phyloP scores from a whole-genome alignment of 441 rosid genomes.

The Croton setiger region DNA sequence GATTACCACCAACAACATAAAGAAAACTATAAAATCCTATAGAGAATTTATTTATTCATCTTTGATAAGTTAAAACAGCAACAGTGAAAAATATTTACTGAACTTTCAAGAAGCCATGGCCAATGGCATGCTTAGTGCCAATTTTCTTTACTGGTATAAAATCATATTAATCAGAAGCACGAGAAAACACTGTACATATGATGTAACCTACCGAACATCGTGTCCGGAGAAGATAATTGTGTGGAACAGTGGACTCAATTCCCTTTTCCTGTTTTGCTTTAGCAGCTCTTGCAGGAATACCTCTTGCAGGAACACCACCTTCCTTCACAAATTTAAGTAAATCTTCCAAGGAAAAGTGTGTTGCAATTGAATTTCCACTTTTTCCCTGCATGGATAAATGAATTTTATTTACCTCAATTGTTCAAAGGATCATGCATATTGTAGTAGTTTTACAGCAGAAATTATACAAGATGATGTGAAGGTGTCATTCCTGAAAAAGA shows the following conservation, averaged over 20 bases:
- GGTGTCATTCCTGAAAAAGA: neutral
- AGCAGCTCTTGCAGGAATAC: conserved; percentile 29
- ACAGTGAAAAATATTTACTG: neutral
- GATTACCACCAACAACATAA: neutral
- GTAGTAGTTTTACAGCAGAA: neutral
- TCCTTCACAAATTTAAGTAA: conserved; percentile 51
- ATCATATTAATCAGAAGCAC: conserved; percentile 6
- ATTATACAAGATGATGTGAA: conserved; percentile 5
- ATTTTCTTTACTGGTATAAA: neutral
- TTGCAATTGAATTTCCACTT: conserved; percentile 32
- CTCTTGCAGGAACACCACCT: conserved; percentile 29
- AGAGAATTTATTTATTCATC: neutral
- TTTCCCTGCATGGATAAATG: conserved; percentile 39
- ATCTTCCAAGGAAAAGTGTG: conserved; percentile 54
- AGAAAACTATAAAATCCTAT: neutral
- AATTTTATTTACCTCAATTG: neutral
- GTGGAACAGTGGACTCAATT: conserved; percentile 32
- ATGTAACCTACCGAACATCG: conserved; percentile 56
- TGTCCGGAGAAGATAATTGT: conserved; percentile 34
- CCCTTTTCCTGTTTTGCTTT: conserved; percentile 32
- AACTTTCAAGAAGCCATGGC: neutral
- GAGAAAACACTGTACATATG: conserved; percentile 17
- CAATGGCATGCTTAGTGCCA: neutral
- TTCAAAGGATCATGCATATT: neutral
- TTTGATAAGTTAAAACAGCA: neutral